Percentiles rank a stretch among this genome's conserved stretches.
These are phyloP conservation scores for Fusarium begoniae DNA, from an alignment of 2,329 filamentous ascomycete genomes.

Conservation along the genomic window DNA sequence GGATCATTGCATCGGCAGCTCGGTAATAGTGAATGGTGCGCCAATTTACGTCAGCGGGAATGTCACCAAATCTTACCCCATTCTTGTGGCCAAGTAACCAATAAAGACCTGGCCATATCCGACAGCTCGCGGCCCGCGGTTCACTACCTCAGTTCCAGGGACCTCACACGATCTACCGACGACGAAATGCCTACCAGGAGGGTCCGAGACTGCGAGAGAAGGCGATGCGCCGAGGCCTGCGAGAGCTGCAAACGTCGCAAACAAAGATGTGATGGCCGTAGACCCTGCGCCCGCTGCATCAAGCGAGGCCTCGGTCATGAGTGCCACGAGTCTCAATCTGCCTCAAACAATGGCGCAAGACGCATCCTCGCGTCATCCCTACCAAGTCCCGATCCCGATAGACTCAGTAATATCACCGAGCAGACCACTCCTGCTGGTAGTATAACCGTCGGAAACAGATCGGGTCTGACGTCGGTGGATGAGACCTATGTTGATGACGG, in stretches of 20 bases:
- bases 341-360: not conserved
- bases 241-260: slow-evolving; percentile 41
- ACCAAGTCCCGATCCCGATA: slow-evolving; percentile 40
- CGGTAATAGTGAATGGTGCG: not conserved
- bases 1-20: not conserved
- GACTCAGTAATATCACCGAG: slow-evolving; percentile 29
- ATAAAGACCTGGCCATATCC: slow-evolving; percentile 35
- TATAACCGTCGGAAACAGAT: slow-evolving; percentile 12
- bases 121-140: slow-evolving; percentile 34
- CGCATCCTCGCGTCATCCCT: slow-evolving; percentile 39
- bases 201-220: slow-evolving; percentile 38
- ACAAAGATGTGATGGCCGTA: slow-evolving; percentile 37
- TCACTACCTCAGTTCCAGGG: slow-evolving; percentile 1
- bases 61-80: not conserved
- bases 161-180: not conserved
- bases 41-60: slow-evolving; percentile 10
- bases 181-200: slow-evolving; percentile 38
- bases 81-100: slow-evolving; percentile 7
- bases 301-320: slow-evolving; percentile 37
- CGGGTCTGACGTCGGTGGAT: slow-evolving; percentile 12
- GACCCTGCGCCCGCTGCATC: slow-evolving; percentile 39
- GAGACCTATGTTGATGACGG: slow-evolving; percentile 14
- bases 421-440: slow-evolving; percentile 23
- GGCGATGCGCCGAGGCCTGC: slow-evolving; percentile 40
- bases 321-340: slow-evolving; percentile 27